phyloP scores from a whole-genome alignment of 306 rosid species.

The Casuarina glauca region DNA sequence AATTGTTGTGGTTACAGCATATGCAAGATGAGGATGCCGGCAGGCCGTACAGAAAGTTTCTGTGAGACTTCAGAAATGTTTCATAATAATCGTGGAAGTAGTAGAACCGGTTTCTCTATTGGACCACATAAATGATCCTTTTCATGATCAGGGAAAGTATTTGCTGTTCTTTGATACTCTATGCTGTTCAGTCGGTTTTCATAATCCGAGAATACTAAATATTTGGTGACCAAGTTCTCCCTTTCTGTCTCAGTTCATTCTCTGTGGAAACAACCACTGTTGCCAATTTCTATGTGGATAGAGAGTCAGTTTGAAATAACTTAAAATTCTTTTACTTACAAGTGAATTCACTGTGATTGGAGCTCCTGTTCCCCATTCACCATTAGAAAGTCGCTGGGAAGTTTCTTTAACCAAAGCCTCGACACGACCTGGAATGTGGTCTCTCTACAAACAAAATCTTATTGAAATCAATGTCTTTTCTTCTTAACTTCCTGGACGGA shows the following conservation, averaged over 20 bases:
- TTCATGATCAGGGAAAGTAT: slow-evolving; percentile 19
- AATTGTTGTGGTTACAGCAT: slow-evolving; percentile 47
- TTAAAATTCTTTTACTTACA: too few relatives aligned
- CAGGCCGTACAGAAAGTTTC: slow-evolving; percentile 80
- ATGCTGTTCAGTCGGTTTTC: slow-evolving; percentile 3
- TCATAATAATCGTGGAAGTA: slow-evolving; percentile 42
- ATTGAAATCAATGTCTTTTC: too few relatives aligned
- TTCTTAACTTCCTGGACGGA: too few relatives aligned
- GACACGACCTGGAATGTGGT: too few relatives aligned
- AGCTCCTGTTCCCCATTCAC: too few relatives aligned
- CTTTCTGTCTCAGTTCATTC: background rate
- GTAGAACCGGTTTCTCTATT: slow-evolving; percentile 26
- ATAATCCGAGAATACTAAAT: slow-evolving; percentile 2
- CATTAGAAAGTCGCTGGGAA: too few relatives aligned
- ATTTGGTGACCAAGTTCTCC: slow-evolving; percentile 3
- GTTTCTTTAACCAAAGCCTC: too few relatives aligned
- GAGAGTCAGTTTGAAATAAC: too few relatives aligned
- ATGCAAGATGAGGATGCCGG: slow-evolving; percentile 97
- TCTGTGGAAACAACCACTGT: too few relatives aligned
- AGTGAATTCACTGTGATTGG: too few relatives aligned
- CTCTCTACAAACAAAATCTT: too few relatives aligned
- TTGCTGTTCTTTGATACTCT: slow-evolving; percentile 12
- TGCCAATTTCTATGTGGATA: too few relatives aligned
- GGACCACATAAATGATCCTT: slow-evolving; percentile 28
- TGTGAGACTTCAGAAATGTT: slow-evolving; percentile 37